Evolutionary conservation across 2,329 filamentous ascomycete genomes (phyloP).

Genomic region (Aspergillus sp.): DNA sequence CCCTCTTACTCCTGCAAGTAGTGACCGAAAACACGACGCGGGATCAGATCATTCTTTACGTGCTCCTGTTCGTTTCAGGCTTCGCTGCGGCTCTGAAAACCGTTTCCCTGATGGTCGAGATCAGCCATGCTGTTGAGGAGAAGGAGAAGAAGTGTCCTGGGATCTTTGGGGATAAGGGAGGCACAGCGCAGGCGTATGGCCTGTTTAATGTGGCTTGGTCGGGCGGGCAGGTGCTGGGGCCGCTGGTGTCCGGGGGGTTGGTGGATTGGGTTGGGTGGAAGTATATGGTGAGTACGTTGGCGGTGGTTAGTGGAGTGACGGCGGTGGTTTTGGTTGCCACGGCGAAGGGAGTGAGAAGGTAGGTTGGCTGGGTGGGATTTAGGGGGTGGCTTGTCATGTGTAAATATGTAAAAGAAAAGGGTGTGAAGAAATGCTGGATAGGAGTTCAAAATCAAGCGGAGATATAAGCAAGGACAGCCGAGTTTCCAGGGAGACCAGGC

Average conservation of each 20-base stretch:
- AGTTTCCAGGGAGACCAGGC: not conserved
- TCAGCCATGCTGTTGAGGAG: constrained; percentile 56
- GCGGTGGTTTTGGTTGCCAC: constrained; percentile 42
- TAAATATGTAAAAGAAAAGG: not conserved
- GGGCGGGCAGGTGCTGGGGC: constrained; percentile 51
- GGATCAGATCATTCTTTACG: constrained; percentile 65
- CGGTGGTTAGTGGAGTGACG: constrained; percentile 48
- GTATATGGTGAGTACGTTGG: constrained; percentile 54
- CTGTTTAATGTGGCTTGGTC: constrained; percentile 58
- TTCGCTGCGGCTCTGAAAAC: constrained; percentile 57
- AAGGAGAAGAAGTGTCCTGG: constrained; percentile 52
- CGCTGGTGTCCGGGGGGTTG: constrained; percentile 53
- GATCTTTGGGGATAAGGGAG: constrained; percentile 55
- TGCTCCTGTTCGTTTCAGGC: constrained; percentile 61
- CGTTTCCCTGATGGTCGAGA: constrained; percentile 69
- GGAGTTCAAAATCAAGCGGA: too few species aligned
- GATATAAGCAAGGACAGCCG: not conserved
- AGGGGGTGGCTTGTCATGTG: not conserved
- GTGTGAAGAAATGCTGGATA: not conserved
- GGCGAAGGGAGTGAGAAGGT: not conserved
- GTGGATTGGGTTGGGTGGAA: constrained; percentile 49
- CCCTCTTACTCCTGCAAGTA: constrained; percentile 64
- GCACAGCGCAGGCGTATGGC: constrained; percentile 59
- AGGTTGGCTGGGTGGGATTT: not conserved
- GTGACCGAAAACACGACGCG: constrained; percentile 56